phyloP scores from a whole-genome alignment of 108 stramenopile genomes.

The Halocafeteria seosinensis region DNA sequence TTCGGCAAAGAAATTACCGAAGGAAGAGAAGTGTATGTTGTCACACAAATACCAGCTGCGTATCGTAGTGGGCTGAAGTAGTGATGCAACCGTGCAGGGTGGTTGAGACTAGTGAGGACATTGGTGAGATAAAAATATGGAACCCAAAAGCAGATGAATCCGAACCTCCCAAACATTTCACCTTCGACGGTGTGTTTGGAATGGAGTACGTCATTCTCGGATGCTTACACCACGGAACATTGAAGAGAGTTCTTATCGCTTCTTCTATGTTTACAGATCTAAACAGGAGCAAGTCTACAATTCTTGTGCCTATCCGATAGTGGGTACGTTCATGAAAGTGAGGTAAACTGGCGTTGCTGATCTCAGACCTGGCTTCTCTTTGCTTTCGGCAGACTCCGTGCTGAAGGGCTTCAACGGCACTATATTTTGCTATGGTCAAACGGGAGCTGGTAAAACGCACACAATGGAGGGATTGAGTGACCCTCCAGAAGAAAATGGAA shows the following conservation, averaged over 20 bases:
- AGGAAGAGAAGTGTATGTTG: conserved; percentile 46
- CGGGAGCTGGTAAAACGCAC: conserved; percentile 67
- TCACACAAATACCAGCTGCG: conserved; percentile 2
- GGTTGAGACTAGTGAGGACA: conserved; percentile 45
- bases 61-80: neutral
- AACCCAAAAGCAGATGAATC: conserved; percentile 46
- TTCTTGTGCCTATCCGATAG: conserved; percentile 60
- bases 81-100: neutral
- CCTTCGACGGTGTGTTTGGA: conserved; percentile 79
- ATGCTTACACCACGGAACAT: neutral
- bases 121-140: conserved; percentile 42
- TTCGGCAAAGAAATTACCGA: conserved; percentile 72
- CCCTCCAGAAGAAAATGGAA: conserved; percentile 50
- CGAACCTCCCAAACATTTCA: conserved; percentile 60
- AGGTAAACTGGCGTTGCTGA: neutral
- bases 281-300: conserved; percentile 73
- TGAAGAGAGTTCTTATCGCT: neutral
- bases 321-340: neutral
- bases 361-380: neutral
- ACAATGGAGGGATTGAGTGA: conserved; percentile 75
- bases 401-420: conserved; percentile 90
- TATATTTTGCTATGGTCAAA: conserved; percentile 94
- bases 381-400: conserved; percentile 52
- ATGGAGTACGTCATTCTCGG: conserved; percentile 11
- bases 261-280: conserved; percentile 9